phyloP scores from a whole-genome alignment of 306 rosid species.

The Neltuma alba region DNA sequence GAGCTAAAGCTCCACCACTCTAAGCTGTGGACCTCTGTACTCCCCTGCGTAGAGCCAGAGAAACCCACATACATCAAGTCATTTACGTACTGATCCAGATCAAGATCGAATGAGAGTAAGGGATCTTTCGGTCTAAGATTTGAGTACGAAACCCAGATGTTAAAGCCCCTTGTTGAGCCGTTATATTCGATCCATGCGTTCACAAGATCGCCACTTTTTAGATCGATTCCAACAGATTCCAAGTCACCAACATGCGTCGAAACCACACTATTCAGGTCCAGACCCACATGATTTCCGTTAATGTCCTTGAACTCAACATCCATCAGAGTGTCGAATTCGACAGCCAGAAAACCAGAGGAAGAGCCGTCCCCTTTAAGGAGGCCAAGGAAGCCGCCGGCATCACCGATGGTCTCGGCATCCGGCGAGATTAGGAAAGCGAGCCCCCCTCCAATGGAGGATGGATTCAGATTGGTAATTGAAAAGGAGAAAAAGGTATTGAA shows the following conservation, averaged over 20 bases:
- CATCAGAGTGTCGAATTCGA: conserved; percentile 91
- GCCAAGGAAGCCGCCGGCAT: conserved; percentile 85
- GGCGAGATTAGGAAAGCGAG: conserved; percentile 80
- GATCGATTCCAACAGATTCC: conserved; percentile 63
- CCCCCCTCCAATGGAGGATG: conserved; percentile 94
- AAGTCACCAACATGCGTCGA: conserved; percentile 64
- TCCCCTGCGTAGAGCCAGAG: conserved; percentile 95
- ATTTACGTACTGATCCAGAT: conserved; percentile 63
- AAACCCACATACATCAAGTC: conserved; percentile 97
- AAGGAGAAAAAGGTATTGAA: conserved; percentile 88
- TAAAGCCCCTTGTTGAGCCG: conserved; percentile 57
- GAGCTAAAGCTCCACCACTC: conserved; percentile 99
- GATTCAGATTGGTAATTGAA: conserved; percentile 76
- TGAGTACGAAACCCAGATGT: conserved; percentile 81
- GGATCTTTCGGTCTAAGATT: conserved; percentile 86
- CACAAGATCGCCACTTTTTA: conserved; percentile 80
- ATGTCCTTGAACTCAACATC: conserved; percentile 88
- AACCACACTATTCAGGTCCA: conserved; percentile 82
- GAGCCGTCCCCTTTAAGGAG: conserved; percentile 35
- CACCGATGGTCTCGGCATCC: conserved; percentile 61
- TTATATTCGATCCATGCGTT: conserved; percentile 90
- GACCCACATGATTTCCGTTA: conserved; percentile 94
- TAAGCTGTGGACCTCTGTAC: conserved; percentile 82
- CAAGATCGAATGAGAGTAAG: conserved; percentile 61
- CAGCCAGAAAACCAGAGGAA: conserved; percentile 63